A percentile compares a stretch with the other conserved stretches of the same genome.
Evolutionary conservation across 495 filamentous ascomycete genomes (phyloP).

Genomic region (Penicilliopsis zonata): DNA sequence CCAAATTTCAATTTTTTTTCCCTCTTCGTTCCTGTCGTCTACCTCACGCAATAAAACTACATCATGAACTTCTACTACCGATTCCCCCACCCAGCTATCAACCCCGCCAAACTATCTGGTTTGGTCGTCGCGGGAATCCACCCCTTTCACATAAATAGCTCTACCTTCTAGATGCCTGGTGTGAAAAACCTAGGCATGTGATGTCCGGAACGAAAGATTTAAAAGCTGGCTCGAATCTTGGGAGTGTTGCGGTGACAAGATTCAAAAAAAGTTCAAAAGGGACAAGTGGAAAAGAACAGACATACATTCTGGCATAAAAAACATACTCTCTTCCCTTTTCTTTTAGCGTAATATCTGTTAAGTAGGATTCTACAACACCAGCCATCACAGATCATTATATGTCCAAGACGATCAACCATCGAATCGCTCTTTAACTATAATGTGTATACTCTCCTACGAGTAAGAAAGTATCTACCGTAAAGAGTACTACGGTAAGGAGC

Average conservation of each 20-base stretch:
- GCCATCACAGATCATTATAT: no score
- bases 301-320: no score
- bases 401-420: no score
- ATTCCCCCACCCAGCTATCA: not conserved
- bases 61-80: conserved; percentile 23
- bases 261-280: not conserved
- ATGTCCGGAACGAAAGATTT: conserved; percentile 7
- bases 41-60: conserved; percentile 28
- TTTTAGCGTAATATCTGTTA: no score
- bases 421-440: no score
- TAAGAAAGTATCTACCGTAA: no score
- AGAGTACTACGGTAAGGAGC: no score
- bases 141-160: conserved; percentile 2
- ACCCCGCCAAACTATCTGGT: not conserved
- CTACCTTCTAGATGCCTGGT: conserved; percentile 3
- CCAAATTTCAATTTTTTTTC: no score
- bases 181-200: conserved; percentile 6
- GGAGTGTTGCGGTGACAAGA: not conserved
- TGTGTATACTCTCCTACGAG: no score
- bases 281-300: not conserved
- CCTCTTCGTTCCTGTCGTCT: conserved; percentile 24
- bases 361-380: no score
- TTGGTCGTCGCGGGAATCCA: not conserved
- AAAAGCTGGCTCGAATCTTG: conserved; percentile 1
- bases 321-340: no score